Conservation (phyloP, 2,329 filamentous ascomycete genomes). For the Trichoderma koningiopsis region DNA sequence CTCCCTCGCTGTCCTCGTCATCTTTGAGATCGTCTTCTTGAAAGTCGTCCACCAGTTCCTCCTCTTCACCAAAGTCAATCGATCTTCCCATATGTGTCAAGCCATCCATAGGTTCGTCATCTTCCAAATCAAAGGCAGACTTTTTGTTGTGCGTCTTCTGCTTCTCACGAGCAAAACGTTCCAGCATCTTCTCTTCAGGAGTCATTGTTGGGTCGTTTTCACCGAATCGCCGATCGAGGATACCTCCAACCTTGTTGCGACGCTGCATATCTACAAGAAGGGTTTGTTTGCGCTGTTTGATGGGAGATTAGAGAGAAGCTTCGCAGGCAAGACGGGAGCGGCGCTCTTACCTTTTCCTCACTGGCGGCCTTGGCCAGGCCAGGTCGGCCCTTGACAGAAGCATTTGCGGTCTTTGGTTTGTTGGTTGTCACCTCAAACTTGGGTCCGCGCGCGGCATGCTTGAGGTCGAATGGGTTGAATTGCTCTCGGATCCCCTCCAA, state of each 20-base stretch:
- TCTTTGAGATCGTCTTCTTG: conserved; percentile 71
- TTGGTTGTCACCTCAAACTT: conserved; percentile 85
- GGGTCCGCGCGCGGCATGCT: conserved; percentile 71
- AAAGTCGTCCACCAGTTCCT: conserved; percentile 68
- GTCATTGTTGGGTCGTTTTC: conserved; percentile 95
- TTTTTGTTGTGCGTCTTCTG: conserved; percentile 75
- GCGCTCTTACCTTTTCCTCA: conserved; percentile 71
- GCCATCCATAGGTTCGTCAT: conserved; percentile 59
- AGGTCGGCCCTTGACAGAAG: conserved; percentile 69
- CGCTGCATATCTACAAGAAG: conserved; percentile 87
- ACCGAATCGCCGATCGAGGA: conserved; percentile 90
- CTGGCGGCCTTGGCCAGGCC: conserved; percentile 82
- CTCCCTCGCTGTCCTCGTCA: conserved; percentile 58
- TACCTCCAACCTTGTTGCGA: conserved; percentile 87
- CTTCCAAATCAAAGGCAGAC: conserved; percentile 88
- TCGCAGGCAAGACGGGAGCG: neutral
- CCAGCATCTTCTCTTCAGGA: conserved; percentile 86
- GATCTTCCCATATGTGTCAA: conserved; percentile 85
- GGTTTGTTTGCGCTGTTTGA: conserved; percentile 69
- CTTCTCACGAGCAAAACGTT: conserved; percentile 88
- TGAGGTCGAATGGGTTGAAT: conserved; percentile 98
- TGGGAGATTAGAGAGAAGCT: conserved; percentile 26
- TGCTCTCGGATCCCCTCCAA: conserved; percentile 87
- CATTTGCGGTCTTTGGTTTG: conserved; percentile 54
- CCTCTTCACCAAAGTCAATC: conserved; percentile 61